phyloP scores from a whole-genome alignment of 2,329 filamentous ascomycete genomes.

The Polytolypa hystricis region DNA sequence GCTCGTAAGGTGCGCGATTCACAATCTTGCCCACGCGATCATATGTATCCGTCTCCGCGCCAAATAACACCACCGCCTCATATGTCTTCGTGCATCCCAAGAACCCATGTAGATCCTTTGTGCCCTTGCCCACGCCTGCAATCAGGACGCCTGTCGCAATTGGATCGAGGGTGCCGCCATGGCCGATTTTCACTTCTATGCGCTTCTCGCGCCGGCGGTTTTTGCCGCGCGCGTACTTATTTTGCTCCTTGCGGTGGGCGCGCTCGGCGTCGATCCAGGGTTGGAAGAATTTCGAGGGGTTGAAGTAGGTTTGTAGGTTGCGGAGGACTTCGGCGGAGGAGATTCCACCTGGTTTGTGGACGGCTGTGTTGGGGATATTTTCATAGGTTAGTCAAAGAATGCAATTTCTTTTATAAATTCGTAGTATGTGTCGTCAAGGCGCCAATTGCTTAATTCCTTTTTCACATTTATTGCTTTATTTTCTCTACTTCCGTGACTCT shows the following conservation, averaged over 20 bases:
- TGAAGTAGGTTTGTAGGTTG: slow-evolving; percentile 74
- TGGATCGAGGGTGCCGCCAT: slow-evolving; percentile 91
- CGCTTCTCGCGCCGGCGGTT: slow-evolving; percentile 51
- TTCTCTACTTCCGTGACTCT: too few relatives aligned
- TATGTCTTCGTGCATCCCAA: slow-evolving; percentile 87
- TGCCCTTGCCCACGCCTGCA: slow-evolving; percentile 74
- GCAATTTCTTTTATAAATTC: background rate
- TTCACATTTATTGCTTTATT: too few relatives aligned
- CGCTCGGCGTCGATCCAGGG: slow-evolving; percentile 61
- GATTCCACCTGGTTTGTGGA: slow-evolving; percentile 82
- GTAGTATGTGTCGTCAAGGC: background rate
- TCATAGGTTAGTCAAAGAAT: too few relatives aligned
- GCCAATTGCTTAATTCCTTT: slow-evolving; percentile 1
- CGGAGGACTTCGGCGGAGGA: slow-evolving; percentile 86
- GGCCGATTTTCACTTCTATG: slow-evolving; percentile 79
- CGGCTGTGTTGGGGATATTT: slow-evolving; percentile 46
- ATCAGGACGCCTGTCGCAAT: slow-evolving; percentile 89
- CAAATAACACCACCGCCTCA: slow-evolving; percentile 80
- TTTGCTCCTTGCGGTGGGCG: slow-evolving; percentile 45
- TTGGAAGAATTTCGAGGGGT: slow-evolving; percentile 65
- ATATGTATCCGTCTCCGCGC: slow-evolving; percentile 85
- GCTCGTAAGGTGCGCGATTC: slow-evolving; percentile 60
- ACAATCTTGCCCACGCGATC: slow-evolving; percentile 78
- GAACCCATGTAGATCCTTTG: slow-evolving; percentile 69
- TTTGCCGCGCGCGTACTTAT: slow-evolving; percentile 47